Evolutionary conservation across 2,329 filamentous ascomycete genomes (phyloP), one percentile per base, ranked within the genome.

Genomic region (Cercospora sojina): DNA sequence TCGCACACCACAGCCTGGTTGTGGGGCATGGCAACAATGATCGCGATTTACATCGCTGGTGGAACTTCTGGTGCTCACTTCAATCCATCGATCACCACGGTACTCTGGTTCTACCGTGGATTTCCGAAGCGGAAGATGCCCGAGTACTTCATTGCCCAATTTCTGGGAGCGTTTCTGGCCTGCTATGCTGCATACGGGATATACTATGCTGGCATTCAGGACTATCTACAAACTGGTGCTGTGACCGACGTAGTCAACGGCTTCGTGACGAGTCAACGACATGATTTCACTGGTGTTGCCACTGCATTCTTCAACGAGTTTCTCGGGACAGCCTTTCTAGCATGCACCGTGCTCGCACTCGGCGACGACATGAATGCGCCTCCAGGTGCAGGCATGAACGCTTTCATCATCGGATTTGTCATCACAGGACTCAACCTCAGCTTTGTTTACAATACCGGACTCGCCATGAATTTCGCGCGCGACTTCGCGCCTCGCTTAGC

Each of bases 1-100:
- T 80, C 81, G 3, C 79, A 80, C 67, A 80, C 81, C 9, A 79
- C 80, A 2, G 70, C 71, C 6, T 73, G 71, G 72, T 68, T 81
- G 5, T 87, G 85, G 85, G 85, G 85, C 2, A 77, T 87, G 7
- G 83, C 82, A 1, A 81, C 81, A 3, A 87, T 86, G 82, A 78
- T 81, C 0, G 82, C 77, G 41, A 74, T 76, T 62, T 77, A 77
- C 65, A 71, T 74, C n/a, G 79, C 79, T 3, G 82, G 81, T 70
- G 82, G 82, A 16, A 77, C 83, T 4, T 82, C 80, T 3, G 82
- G 83, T 64, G 81, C 79, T 0, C 82, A 84, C 62, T 74, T 84
- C n/a, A 84, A 83, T 58, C 83, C 83, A 0, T 80, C 78, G 0
- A 77, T 84, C 6, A 80, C 80, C 0, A 75, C 83, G 18, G 73